Base-by-base conservation (phyloP, 2,329 filamentous ascomycete species). In the Pestalotiopsis sp. region DNA sequence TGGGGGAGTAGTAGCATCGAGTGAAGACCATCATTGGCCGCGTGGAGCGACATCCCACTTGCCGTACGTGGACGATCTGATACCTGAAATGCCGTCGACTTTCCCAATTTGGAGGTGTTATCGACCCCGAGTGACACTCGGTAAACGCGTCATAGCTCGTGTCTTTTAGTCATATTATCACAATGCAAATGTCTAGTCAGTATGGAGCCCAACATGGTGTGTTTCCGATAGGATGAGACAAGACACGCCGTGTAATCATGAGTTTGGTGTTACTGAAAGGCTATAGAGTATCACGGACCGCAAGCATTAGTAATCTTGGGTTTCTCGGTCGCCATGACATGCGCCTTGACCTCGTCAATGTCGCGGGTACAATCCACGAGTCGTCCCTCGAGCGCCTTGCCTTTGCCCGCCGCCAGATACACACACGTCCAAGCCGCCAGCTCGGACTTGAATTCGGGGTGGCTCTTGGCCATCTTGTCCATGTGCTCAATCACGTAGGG, bases 401-500 rank as follows among this genome's bases (percentile, higher is more conserved):
- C 64, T 6, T 66, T 20, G 14, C 64, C 64, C 13, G 49, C 27
- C 0, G 45, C 45, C 7, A 66, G 49, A 36, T 58, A 66, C 13
- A 66, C 64, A 39, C 64, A 66, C 31, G 64, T 66, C 64, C 64
- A 66, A 12, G 64, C 64, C 25, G 64, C 41, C 23, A 31, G 12
- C 45, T 57, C 64, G 14, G 45, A 45, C 49, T 57, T 58, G 64
- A 66, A 66, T 27, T 66, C 45, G 49, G 64, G 64, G 13, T 39
- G 64, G 20, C 17, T 57, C 45, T 58, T 66, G 17, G 45, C 64
- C 45, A 66, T 66, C 64, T 66, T 56, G 12, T 57, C 64, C 64
- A 66, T 66, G 25, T 66, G 64, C 31, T 66, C 64, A 31, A 66
- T 39, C 45, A 66, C 64, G 36, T 66, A 66, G 9, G 64, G 64